Percentiles rank a stretch among this genome's conserved stretches.
These are phyloP conservation scores for Penicillium silybi DNA, from an alignment of 495 filamentous ascomycete genomes.

Conservation along the genomic window DNA sequence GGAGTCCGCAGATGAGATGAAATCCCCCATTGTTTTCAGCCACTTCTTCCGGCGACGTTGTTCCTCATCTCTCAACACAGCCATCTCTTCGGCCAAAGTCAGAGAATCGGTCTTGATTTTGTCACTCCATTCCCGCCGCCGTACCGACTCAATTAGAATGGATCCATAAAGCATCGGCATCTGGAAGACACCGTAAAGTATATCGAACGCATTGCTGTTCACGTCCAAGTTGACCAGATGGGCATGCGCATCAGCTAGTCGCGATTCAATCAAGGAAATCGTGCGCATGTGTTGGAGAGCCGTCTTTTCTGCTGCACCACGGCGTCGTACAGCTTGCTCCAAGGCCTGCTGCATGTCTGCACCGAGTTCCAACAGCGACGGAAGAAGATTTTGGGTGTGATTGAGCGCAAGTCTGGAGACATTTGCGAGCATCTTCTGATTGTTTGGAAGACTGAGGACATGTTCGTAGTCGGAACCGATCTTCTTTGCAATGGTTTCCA, in stretches of 20 bases:
- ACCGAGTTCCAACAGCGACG: constrained; percentile 66
- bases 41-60: constrained; percentile 82
- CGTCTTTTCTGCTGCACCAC: constrained; percentile 54
- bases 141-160: constrained; percentile 77
- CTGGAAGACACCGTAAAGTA: constrained; percentile 68
- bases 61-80: constrained; percentile 85
- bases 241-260: constrained; percentile 63
- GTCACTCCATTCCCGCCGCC: constrained; percentile 83
- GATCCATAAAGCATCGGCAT: constrained; percentile 87
- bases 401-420: constrained; percentile 81
- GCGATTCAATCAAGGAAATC: constrained; percentile 72
- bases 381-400: constrained; percentile 85
- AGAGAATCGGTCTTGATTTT: constrained; percentile 83
- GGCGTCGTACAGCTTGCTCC: constrained; percentile 59
- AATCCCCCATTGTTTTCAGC: constrained; percentile 71
- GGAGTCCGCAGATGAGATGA: constrained; percentile 54
- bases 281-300: constrained; percentile 70
- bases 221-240: constrained; percentile 69
- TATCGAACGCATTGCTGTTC: constrained; percentile 67
- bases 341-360: constrained; percentile 72
- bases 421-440: constrained; percentile 67
- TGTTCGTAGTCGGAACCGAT: constrained; percentile 83
- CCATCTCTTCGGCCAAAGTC: constrained; percentile 85
- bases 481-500: constrained; percentile 79
- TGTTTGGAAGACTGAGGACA: constrained; percentile 63